Conservation (phyloP, 768 basidiomycete genomes). For the Russula abietina region DNA sequence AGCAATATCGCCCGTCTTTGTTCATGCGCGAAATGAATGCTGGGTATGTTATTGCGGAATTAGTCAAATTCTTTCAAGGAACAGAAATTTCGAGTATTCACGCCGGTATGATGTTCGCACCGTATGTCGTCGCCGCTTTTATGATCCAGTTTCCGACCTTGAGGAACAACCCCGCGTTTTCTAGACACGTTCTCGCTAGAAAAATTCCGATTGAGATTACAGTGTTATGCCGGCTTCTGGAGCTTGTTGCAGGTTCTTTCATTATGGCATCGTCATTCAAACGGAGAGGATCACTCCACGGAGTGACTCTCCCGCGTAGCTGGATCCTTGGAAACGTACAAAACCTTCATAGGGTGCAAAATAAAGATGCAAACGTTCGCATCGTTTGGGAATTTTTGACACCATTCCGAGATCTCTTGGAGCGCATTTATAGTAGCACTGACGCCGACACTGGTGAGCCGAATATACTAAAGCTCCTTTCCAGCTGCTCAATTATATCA, state of each 20-base stretch:
- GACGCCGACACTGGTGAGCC: constrained; percentile 2
- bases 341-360: constrained; percentile 6
- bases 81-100: neutral
- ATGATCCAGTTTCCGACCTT: neutral
- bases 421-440: constrained; percentile 17
- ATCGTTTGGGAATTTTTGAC: neutral
- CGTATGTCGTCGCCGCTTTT: neutral
- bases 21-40: neutral
- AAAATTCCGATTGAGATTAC: constrained; percentile 11
- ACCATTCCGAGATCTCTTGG: constrained; percentile 17
- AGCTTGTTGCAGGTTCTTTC: constrained; percentile 10
- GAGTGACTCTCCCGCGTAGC: constrained; percentile 21
- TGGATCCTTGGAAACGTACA: constrained; percentile 22
- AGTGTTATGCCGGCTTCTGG: constrained; percentile 16
- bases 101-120: constrained; percentile 8
- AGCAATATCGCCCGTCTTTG: neutral
- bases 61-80: constrained; percentile 11
- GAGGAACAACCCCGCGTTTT: neutral
- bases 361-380: neutral
- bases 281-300: neutral
- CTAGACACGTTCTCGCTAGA: constrained; percentile 12
- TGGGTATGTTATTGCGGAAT: constrained; percentile 4
- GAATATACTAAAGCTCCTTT: too few relatives aligned
- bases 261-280: constrained; percentile 9
- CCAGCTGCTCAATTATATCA: neutral